Base-by-base conservation (phyloP, 805 yeast species). In the Saccharomycopsis synnaedendra region DNA sequence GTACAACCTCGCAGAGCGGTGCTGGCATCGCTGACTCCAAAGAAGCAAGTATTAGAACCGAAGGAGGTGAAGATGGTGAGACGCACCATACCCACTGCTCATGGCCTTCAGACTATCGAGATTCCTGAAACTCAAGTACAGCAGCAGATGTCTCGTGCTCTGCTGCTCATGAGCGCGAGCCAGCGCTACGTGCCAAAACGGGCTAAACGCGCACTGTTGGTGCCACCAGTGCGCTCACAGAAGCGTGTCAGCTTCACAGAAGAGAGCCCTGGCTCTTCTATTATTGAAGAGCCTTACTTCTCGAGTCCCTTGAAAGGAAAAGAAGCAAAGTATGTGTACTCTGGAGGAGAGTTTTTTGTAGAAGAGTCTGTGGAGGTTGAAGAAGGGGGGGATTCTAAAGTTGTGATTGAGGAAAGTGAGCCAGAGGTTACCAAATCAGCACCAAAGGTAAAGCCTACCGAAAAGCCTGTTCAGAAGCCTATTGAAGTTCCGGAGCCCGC, bases 241-340 rank as follows among this genome's bases (percentile, higher is more conserved):
- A 50, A 50, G 41, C 39, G 53, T 36, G 53, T 50, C 43, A 50
- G 53, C 41, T 50, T 50, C 43, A 46, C 53, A 3, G 53, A 50
- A 37, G 53, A 50, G n/a, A 49, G 52, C 34, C 47, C 51, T 6
- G 48, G 47, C 5, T 31, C n/a, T 43, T 43, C 48, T 5, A n/a
- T 46, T 10, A 28, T 44, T 30, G 38, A 43, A 27, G 29, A 19
- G 19, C 19, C 19, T 19, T 19, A 19, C 19, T 19, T 19, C 19
- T 19, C 19, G 19, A 19, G 19, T 19, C 19, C 19, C 19, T 19
- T 19, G 19, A 19, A 2, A 19, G 19, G 19, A 19, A 19, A 19
- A 19, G 19, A 19, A 19, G 19, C 19, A 19, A 19, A 19, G 19
- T 19, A 19, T 19, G 2, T 19, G 19, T 19, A 19, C 19, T 19